Evolutionary conservation across 345 rosid species (phyloP).

Genomic region (Turritis glabra): DNA sequence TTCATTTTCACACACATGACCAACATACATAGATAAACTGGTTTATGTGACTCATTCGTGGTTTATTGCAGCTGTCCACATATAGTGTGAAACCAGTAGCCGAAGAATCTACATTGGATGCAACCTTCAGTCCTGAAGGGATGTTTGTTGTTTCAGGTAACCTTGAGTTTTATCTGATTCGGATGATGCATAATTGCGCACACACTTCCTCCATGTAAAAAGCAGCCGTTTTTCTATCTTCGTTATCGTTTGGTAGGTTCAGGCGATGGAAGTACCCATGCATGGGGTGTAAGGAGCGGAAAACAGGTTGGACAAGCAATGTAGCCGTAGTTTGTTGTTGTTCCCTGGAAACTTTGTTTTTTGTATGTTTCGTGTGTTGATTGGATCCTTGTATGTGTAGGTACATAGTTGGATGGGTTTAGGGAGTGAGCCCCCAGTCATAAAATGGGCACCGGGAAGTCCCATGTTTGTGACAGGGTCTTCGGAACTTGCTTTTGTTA

Average conservation of each 20-base stretch:
- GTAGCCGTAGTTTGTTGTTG: background rate
- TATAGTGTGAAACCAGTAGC: conserved; percentile 85
- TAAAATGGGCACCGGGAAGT: conserved; percentile 95
- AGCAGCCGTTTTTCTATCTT: background rate
- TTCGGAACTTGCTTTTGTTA: conserved; percentile 80
- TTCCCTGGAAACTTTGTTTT: background rate
- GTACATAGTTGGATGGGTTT: conserved; percentile 83
- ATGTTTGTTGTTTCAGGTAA: conserved; percentile 88
- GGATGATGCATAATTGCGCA: background rate
- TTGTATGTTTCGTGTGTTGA: background rate
- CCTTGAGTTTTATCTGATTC: background rate
- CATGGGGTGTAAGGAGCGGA: conserved; percentile 88
- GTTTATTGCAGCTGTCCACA: conserved; percentile 71
- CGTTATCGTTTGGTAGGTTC: conserved; percentile 56
- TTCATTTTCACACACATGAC: background rate
- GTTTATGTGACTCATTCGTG: background rate
- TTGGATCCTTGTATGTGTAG: conserved; percentile 39
- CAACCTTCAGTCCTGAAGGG: conserved; percentile 97
- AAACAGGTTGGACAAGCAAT: conserved; percentile 65
- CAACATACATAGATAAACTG: background rate
- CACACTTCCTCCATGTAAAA: background rate
- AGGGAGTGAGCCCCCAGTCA: conserved; percentile 72
- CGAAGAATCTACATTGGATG: conserved; percentile 80
- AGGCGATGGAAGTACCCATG: conserved; percentile 87
- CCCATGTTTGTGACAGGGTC: conserved; percentile 93